phyloP scores from a whole-genome alignment of 73 alveolate genomes.

The Durusdinium trenchii region DNA sequence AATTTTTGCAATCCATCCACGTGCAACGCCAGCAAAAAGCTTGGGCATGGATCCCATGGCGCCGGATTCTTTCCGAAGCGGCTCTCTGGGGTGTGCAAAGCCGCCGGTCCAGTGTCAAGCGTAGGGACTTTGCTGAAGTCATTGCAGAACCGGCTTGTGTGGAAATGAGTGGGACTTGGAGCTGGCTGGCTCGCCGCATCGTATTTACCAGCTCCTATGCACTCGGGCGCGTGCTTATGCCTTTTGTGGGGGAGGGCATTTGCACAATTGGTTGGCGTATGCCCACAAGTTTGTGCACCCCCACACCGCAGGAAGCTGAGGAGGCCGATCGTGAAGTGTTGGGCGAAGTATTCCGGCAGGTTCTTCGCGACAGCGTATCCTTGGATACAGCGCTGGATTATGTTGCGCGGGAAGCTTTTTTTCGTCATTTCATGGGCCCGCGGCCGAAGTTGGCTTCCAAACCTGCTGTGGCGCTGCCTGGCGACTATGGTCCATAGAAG shows the following conservation, averaged over 20 bases:
- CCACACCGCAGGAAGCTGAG: not conserved
- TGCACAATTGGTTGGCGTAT: constrained; percentile 10
- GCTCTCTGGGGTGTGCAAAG: constrained; percentile 2
- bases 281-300: not conserved
- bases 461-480: not conserved
- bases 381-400: not conserved
- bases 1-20: not conserved
- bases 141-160: constrained; percentile 28
- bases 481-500: not conserved
- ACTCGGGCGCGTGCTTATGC: constrained; percentile 3
- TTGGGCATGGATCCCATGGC: constrained; percentile 64
- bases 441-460: not conserved
- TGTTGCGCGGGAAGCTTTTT: not conserved
- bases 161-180: constrained; percentile 1
- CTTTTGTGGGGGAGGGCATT: not conserved
- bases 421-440: not conserved
- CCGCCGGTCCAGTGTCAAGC: not conserved
- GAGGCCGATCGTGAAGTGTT: constrained; percentile 1
- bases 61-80: constrained; percentile 19
- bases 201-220: not conserved
- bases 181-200: not conserved
- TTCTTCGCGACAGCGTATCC: not conserved
- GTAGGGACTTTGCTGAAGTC: constrained; percentile 14
- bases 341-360: constrained; percentile 18
- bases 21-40: constrained; percentile 6